Conservation (phyloP, 2,329 filamentous ascomycete species). For the Trichoderma cornu-damae region DNA sequence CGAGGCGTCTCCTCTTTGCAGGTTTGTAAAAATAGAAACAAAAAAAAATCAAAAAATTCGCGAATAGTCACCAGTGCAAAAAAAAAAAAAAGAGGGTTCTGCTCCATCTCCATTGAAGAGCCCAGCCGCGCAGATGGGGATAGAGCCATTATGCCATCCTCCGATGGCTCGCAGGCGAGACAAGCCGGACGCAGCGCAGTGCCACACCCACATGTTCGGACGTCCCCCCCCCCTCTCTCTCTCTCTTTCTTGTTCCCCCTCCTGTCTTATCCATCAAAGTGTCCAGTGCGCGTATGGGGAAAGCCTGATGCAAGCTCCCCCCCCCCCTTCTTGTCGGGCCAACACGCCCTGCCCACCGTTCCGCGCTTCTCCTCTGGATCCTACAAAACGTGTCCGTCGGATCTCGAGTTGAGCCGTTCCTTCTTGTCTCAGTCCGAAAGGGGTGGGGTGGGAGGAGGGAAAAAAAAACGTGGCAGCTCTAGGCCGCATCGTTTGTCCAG, state of each 20-base stretch:
- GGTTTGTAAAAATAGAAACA: conserved; percentile 3
- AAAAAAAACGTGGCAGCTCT: conserved; percentile 15
- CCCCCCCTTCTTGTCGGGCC: conserved; percentile 5
- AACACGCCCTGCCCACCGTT: conserved; percentile 3
- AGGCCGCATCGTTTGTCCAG: background rate
- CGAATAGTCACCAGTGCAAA: background rate
- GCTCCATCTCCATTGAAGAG: no score
- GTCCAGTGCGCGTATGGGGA: background rate
- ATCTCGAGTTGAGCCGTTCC: conserved; percentile 2
- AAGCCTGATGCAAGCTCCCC: background rate
- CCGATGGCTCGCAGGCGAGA: conserved; percentile 13
- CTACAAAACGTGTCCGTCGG: conserved; percentile 18
- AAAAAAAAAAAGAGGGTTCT: no score
- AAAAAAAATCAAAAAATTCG: no score
- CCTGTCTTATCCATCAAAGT: background rate
- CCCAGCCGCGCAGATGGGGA: no score
- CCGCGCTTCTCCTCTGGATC: conserved; percentile 16
- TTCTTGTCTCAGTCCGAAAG: conserved; percentile 13
- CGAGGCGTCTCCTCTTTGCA: background rate
- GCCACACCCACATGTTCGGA: conserved; percentile 13
- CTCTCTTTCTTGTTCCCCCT: background rate
- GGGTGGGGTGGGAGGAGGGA: background rate
- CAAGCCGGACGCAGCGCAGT: background rate
- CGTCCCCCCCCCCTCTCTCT: no score
- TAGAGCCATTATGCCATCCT: no score